These are phyloP conservation scores for Musa acuminata DNA, from an alignment of 176 grass and related monocot genomes.

Conservation along the genomic window DNA sequence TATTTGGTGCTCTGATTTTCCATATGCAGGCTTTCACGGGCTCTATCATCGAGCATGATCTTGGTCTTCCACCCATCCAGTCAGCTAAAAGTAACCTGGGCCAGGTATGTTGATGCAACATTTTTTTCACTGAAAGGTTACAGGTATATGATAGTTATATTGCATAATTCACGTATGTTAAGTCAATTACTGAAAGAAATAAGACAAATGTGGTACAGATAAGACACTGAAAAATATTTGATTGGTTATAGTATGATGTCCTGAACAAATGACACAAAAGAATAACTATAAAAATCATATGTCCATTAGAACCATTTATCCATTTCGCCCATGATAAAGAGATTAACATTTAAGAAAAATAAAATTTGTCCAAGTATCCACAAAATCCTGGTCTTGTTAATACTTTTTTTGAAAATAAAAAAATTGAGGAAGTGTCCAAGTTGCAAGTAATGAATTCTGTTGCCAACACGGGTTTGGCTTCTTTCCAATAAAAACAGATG, in stretches of 20 bases:
- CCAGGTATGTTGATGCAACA: slow-evolving; percentile 25
- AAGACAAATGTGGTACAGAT: neutral
- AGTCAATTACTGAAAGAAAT: neutral
- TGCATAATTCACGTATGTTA: neutral
- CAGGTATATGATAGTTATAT: neutral
- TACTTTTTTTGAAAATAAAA: neutral
- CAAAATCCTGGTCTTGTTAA: neutral
- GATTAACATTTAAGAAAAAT: neutral
- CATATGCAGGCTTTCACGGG: slow-evolving; percentile 55
- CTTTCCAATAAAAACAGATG: no score
- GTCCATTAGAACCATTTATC: no score
- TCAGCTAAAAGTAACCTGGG: slow-evolving; percentile 21
- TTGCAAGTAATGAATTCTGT: neutral
- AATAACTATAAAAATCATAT: no score
- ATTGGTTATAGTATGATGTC: neutral
- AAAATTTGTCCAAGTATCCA: neutral
- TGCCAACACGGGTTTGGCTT: no score
- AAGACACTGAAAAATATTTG: neutral
- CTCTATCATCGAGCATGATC: slow-evolving; percentile 63
- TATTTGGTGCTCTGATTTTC: slow-evolving; percentile 12
- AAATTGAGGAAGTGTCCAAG: neutral
- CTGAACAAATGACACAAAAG: neutral
- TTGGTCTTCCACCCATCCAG: slow-evolving; percentile 34
- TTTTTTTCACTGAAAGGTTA: neutral
- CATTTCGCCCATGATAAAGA: no score